Percentiles rank a stretch among this genome's conserved stretches.
Evolutionary conservation across 768 basidiomycete species (phyloP).

Genomic region (Phylloporus rhodoxanthus): DNA sequence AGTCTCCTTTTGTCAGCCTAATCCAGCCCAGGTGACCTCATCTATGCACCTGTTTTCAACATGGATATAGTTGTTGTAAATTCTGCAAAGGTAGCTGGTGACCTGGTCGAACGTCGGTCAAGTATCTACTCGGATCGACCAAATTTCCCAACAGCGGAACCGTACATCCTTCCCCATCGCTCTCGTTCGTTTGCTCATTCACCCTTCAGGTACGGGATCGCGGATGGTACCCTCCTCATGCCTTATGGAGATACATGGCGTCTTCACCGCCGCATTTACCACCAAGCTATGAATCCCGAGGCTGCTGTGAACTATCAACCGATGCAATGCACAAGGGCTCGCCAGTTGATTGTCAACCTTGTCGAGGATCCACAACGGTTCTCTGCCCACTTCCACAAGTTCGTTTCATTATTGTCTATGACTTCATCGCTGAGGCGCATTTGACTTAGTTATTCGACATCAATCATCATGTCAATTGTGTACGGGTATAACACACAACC

Average conservation of each 20-base stretch:
- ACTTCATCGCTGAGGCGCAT: neutral
- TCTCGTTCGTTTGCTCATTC: neutral
- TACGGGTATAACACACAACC: conserved; percentile 21
- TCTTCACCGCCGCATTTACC: conserved; percentile 28
- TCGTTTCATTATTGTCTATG: conserved; percentile 4
- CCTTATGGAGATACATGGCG: conserved; percentile 38
- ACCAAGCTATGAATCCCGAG: conserved; percentile 31
- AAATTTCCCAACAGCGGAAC: conserved; percentile 18
- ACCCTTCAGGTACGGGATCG: conserved; percentile 28
- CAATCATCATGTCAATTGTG: conserved; percentile 24
- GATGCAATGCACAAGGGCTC: conserved; percentile 30
- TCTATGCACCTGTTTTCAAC: conserved; percentile 18
- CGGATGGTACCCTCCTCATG: conserved; percentile 30
- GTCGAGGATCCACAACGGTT: conserved; percentile 24
- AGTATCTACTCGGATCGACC: conserved; percentile 33
- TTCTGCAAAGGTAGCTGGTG: conserved; percentile 21
- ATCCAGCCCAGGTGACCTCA: conserved; percentile 16
- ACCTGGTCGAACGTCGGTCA: conserved; percentile 27
- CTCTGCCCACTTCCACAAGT: conserved; percentile 22
- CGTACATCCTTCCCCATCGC: conserved; percentile 6
- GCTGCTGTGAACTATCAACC: conserved; percentile 26
- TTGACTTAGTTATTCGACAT: conserved; percentile 21
- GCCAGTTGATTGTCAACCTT: conserved; percentile 30
- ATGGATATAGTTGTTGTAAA: conserved; percentile 27
- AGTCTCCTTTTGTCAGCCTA: neutral